These are phyloP conservation scores for Asclepias syriaca DNA, from an alignment of 257 asterid genomes.

Conservation along the genomic window DNA sequence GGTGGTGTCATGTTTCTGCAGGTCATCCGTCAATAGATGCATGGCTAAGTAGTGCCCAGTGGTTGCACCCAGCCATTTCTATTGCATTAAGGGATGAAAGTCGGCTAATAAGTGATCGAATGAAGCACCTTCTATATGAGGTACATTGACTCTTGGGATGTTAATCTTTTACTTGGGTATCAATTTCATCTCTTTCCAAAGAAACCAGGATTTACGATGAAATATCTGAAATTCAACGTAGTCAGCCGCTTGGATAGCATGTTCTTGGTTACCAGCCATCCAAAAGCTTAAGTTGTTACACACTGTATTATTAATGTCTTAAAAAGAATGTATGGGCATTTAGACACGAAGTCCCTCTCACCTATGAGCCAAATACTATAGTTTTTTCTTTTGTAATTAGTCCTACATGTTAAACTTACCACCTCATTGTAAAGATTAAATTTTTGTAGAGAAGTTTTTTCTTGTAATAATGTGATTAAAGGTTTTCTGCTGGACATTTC, in stretches of 20 bases:
- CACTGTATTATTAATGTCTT: background rate
- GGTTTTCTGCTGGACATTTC: background rate
- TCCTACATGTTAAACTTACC: background rate
- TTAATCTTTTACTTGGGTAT: conserved; percentile 15
- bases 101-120: conserved; percentile 80
- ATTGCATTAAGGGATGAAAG: conserved; percentile 86
- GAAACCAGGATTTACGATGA: background rate
- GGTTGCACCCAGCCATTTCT: conserved; percentile 96
- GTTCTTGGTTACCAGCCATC: background rate
- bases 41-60: conserved; percentile 72
- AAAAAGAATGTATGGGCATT: background rate
- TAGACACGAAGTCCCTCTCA: background rate
- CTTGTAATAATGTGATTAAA: background rate
- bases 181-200: background rate
- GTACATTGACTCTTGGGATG: conserved; percentile 28
- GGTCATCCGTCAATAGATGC: conserved; percentile 68
- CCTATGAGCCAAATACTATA: background rate
- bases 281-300: background rate
- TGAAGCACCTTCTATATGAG: conserved; percentile 94
- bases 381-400: background rate
- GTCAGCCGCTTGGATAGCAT: background rate
- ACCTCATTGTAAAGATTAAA: background rate
- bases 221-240: background rate
- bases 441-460: background rate
- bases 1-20: conserved; percentile 98